Evolutionary conservation across 2,329 filamentous ascomycete genomes (phyloP).

Genomic region (Pseudocercospora fijiensis): DNA sequence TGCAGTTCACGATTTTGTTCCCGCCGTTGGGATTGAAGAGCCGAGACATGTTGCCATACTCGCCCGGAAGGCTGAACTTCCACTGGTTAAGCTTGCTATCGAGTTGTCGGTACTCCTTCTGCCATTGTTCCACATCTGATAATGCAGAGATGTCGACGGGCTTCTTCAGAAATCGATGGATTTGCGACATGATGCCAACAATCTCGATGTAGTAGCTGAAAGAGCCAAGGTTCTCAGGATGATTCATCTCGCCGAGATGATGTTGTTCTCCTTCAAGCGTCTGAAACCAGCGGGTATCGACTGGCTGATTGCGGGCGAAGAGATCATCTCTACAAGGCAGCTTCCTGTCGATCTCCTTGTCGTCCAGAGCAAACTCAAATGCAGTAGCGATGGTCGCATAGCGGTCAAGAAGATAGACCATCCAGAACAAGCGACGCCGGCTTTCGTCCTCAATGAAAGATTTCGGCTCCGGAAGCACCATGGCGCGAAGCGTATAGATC

Average conservation of each 20-base stretch:
- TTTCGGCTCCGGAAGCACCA: constrained; percentile 76
- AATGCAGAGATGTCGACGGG: constrained; percentile 84
- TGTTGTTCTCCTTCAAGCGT: constrained; percentile 54
- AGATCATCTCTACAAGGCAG: constrained; percentile 85
- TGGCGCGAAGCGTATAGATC: constrained; percentile 84
- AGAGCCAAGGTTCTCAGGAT: constrained; percentile 77
- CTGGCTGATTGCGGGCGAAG: constrained; percentile 77
- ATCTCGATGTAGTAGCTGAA: constrained; percentile 92
- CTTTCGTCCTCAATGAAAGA: constrained; percentile 91
- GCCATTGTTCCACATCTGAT: constrained; percentile 85
- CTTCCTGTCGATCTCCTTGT: constrained; percentile 83
- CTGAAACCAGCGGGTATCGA: constrained; percentile 81
- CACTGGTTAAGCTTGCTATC: constrained; percentile 76
- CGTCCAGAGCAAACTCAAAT: constrained; percentile 85
- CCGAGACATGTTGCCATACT: constrained; percentile 81
- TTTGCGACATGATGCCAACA: constrained; percentile 78
- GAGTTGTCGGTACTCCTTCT: constrained; percentile 79
- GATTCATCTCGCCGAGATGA: constrained; percentile 53
- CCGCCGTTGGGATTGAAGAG: constrained; percentile 63
- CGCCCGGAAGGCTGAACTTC: constrained; percentile 78
- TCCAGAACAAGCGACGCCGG: constrained; percentile 83
- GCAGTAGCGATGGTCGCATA: constrained; percentile 89
- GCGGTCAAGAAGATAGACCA: constrained; percentile 85
- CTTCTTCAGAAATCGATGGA: constrained; percentile 84
- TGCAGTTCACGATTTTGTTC: constrained; percentile 71